Evolutionary conservation across 176 grass and related monocot genomes (phyloP).

Genomic region (Cymbopogon citratus): DNA sequence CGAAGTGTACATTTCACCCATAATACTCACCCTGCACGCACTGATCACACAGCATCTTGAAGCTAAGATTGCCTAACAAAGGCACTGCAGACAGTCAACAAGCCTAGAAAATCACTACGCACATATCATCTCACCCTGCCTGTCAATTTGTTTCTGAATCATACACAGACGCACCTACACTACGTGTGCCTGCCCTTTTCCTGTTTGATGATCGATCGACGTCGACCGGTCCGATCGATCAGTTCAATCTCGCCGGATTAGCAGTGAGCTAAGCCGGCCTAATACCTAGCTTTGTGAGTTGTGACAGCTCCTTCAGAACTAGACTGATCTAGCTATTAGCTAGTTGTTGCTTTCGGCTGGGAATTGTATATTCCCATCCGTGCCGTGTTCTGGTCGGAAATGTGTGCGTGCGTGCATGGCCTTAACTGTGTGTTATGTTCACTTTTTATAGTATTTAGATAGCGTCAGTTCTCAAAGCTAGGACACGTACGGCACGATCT

Average conservation of each 20-base stretch:
- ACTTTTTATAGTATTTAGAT: not conserved
- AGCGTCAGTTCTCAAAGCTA: not conserved
- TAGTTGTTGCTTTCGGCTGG: slow-evolving; percentile 23
- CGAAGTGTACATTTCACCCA: no score
- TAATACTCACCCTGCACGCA: no score
- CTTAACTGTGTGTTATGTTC: not conserved
- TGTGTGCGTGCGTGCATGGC: not conserved
- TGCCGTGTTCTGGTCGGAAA: not conserved
- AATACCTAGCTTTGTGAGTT: not conserved
- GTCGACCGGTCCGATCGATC: not conserved
- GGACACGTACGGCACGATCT: no score
- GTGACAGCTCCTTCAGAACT: not conserved
- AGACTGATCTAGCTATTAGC: not conserved
- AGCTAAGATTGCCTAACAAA: not conserved
- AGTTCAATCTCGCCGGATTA: slow-evolving; percentile 17
- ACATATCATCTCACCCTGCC: no score
- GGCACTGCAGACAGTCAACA: not conserved
- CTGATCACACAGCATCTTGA: no score
- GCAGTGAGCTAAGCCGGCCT: slow-evolving; percentile 15
- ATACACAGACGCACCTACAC: not conserved
- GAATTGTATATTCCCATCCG: slow-evolving; percentile 5
- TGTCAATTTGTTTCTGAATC: not conserved
- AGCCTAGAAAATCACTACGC: not conserved
- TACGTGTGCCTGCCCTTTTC: not conserved
- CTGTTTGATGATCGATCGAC: not conserved